phyloP scores from a whole-genome alignment of 2,329 filamentous ascomycete species.

The Cladosporium sp. region DNA sequence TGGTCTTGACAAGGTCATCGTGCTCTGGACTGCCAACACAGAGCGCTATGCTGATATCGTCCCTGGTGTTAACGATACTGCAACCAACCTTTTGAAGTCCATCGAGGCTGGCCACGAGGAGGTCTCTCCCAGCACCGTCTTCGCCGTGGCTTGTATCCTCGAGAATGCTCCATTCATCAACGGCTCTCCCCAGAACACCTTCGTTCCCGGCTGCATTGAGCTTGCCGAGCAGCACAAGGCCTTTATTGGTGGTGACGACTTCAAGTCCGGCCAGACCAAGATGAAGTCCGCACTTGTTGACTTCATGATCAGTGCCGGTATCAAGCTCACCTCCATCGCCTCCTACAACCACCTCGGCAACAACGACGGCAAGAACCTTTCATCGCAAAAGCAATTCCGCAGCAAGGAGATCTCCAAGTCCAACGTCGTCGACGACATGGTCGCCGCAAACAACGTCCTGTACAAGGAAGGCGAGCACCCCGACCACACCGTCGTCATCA shows the following conservation, averaged over 20 bases:
- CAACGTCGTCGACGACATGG: constrained; percentile 99
- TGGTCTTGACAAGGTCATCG: constrained; percentile 86
- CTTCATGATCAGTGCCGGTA: constrained; percentile 96
- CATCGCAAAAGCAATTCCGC: constrained; percentile 96
- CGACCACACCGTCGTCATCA: constrained; percentile 98
- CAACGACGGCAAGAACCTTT: constrained; percentile 98
- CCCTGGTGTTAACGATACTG: constrained; percentile 89
- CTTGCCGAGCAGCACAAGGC: constrained; percentile 81
- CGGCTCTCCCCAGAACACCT: constrained; percentile 97
- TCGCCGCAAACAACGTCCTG: constrained; percentile 85
- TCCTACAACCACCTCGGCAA: constrained; percentile 99
- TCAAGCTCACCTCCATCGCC: constrained; percentile 97
- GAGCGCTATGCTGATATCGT: constrained; percentile 91
- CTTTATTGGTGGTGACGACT: constrained; percentile 97
- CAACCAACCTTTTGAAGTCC: constrained; percentile 83
- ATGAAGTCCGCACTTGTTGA: constrained; percentile 99
- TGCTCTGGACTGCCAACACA: constrained; percentile 98
- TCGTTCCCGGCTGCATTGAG: constrained; percentile 86
- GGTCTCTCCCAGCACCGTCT: constrained; percentile 91
- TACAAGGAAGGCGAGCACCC: constrained; percentile 93
- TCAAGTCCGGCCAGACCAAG: constrained; percentile 99
- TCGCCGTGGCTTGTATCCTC: constrained; percentile 89
- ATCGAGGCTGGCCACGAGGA: constrained; percentile 86
- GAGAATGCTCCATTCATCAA: constrained; percentile 96
- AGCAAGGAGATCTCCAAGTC: constrained; percentile 99